Base-by-base conservation (phyloP, 140 eudicot species). In the Eryngium alpinum region DNA sequence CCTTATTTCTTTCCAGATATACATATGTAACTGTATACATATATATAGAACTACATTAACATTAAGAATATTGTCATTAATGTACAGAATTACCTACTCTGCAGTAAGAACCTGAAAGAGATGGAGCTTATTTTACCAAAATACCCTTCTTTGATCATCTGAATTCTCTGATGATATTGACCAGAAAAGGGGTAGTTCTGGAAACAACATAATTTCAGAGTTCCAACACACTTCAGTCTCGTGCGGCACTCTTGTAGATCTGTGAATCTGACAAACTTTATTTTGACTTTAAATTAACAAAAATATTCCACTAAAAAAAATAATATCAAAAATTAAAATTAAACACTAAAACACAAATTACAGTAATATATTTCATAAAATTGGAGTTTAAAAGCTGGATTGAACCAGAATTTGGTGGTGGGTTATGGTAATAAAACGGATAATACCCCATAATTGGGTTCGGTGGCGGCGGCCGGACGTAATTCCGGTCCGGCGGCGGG, bases 381-480 rank as follows among this genome's bases (percentile, higher is more conserved):
- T 71, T 51, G 79, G 85, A 82, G 38, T 85, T 84, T 72, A 84
- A n/a, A 65, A 84, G 74, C 51, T 81, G 34, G 9, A 46, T 79
- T 32, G 87, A 72, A 72, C 71, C 65, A 10, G 93, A 69, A 11
- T 92, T 89, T 18, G 96, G 89, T 18, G 97, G 75, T 19, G 75
- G 96, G 59, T 43, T 88, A 80, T 93, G 80, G 29, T 86, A 91
- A 87, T 91, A 93, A 59, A 71, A 93, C 6, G 97, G 97, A 62
- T 83, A 93, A 84, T 93, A 93, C 16, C 96, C 94, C 80, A 93
- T 89, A 79, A 93, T 93, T 31, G 97, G 97, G 87, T 93, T 93
- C 5, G 97, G 96, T 28, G 97, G 93, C 70, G 89, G 88, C 67
- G 97, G 96, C 21, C 88, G 83, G 6, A 88, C 89, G n/a, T 70